These are phyloP conservation scores for Aurantiochytrium sp. DNA, from an alignment of 108 stramenopile species.

Conservation along the genomic window DNA sequence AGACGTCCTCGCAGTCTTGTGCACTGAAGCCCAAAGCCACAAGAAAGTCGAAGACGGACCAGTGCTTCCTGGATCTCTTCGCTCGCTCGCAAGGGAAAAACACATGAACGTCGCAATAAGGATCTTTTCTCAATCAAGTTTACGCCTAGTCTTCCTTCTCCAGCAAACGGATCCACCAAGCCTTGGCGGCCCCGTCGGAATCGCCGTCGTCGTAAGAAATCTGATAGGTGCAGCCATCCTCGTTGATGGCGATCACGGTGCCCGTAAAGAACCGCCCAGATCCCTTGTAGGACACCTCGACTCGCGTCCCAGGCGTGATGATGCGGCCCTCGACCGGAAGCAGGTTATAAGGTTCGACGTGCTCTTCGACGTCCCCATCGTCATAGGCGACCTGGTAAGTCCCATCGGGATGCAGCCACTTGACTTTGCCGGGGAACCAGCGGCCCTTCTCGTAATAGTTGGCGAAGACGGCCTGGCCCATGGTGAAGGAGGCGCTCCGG, in stretches of 20 bases:
- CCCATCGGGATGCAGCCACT: background rate
- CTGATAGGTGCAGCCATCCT: background rate
- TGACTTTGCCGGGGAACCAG: slow-evolving; percentile 15
- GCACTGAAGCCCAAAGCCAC: too few species aligned
- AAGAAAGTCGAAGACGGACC: too few species aligned
- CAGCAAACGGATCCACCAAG: too few species aligned
- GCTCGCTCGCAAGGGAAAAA: too few species aligned
- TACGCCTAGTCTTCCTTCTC: too few species aligned
- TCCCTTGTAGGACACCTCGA: slow-evolving; percentile 6
- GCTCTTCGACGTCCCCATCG: slow-evolving; percentile 28
- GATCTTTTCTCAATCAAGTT: too few species aligned
- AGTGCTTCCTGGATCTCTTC: too few species aligned
- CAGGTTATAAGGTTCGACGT: background rate
- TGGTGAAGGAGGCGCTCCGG: background rate
- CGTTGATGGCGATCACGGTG: background rate
- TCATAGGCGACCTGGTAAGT: slow-evolving; percentile 6
- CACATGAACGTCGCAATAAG: too few species aligned
- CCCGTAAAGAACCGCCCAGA: background rate
- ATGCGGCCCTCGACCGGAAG: background rate
- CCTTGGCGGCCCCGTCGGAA: too few species aligned
- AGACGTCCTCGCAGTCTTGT: too few species aligned
- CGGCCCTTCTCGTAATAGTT: background rate
- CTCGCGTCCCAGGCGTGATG: background rate
- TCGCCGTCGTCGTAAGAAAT: background rate
- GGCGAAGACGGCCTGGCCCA: background rate